Percentiles rank a stretch among this genome's conserved stretches.
Conservation (phyloP, 129 eudicot species). For the Solidago caesia region DNA sequence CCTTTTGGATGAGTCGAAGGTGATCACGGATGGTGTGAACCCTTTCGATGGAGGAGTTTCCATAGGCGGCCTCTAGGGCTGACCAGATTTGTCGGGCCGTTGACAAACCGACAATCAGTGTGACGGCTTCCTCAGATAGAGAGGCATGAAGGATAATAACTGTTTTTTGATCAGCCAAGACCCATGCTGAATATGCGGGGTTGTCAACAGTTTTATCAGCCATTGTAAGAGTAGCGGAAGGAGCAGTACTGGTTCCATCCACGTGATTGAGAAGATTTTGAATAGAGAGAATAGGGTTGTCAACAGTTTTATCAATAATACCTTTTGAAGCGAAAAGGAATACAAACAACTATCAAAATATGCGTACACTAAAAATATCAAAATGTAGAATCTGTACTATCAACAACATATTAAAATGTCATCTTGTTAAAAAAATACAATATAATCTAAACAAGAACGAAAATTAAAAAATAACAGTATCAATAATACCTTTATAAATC, state of each 20-base stretch:
- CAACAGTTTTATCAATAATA: too few relatives aligned
- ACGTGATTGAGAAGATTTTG: neutral
- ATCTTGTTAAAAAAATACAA: too few relatives aligned
- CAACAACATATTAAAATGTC: too few relatives aligned
- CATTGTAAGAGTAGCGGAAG: neutral
- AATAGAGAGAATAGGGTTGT: slow-evolving; percentile 9
- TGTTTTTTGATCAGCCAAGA: neutral
- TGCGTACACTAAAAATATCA: too few relatives aligned
- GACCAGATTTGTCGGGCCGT: neutral
- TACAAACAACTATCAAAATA: too few relatives aligned
- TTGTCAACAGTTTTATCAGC: slow-evolving; percentile 7
- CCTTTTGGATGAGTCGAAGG: neutral
- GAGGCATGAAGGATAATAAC: slow-evolving; percentile 8
- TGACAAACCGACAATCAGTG: neutral
- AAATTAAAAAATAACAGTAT: too few relatives aligned
- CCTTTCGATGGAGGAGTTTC: slow-evolving; percentile 7
- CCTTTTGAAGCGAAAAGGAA: too few relatives aligned
- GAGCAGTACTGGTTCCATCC: neutral
- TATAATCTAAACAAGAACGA: too few relatives aligned
- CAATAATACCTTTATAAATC: too few relatives aligned
- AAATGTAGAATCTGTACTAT: too few relatives aligned
- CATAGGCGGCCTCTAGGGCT: slow-evolving; percentile 13
- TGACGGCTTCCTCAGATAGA: slow-evolving; percentile 3
- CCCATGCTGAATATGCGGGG: neutral
- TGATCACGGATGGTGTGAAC: slow-evolving; percentile 8